These are phyloP conservation scores for Trichoderma koningiopsis DNA, from an alignment of 2,329 filamentous ascomycete species.

Conservation along the genomic window DNA sequence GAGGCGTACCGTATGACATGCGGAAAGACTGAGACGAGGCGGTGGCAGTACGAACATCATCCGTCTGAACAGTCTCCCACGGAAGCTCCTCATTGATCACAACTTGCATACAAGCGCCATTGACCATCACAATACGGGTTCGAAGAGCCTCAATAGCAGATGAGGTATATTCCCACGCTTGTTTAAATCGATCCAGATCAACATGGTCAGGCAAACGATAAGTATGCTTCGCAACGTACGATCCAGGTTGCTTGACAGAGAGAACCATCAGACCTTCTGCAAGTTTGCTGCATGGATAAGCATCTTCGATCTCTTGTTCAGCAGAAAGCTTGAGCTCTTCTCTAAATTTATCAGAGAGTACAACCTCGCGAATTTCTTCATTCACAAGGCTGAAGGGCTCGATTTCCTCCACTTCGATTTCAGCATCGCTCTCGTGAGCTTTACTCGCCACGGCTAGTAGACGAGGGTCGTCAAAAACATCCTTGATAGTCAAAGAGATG, in stretches of 20 bases:
- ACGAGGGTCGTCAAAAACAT: conserved; percentile 29
- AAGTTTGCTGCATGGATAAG: conserved; percentile 42
- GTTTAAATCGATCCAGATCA: conserved; percentile 33
- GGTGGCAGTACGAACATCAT: not conserved
- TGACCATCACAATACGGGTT: conserved; percentile 22
- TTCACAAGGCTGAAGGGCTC: conserved; percentile 33
- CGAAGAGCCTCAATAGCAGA: conserved; percentile 14
- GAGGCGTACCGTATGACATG: conserved; percentile 22
- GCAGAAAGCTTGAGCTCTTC: not conserved
- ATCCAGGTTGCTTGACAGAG: conserved; percentile 34
- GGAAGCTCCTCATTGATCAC: conserved; percentile 26
- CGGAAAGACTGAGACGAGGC: not conserved
- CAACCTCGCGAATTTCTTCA: not conserved
- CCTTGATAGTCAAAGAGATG: conserved; percentile 24
- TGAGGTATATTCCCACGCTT: conserved; percentile 32
- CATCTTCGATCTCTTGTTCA: conserved; percentile 24
- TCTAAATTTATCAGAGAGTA: not conserved
- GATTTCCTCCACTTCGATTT: not conserved
- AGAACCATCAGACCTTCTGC: conserved; percentile 44
- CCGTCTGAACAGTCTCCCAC: not conserved
- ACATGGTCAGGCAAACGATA: conserved; percentile 37
- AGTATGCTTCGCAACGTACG: conserved; percentile 28
- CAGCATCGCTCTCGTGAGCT: not conserved
- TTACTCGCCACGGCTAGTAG: conserved; percentile 15
- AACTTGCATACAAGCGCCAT: conserved; percentile 25